Percentiles rank a stretch among this genome's conserved stretches.
Conservation (phyloP, 2,329 filamentous ascomycete species). For the Apiospora saccharicola region DNA sequence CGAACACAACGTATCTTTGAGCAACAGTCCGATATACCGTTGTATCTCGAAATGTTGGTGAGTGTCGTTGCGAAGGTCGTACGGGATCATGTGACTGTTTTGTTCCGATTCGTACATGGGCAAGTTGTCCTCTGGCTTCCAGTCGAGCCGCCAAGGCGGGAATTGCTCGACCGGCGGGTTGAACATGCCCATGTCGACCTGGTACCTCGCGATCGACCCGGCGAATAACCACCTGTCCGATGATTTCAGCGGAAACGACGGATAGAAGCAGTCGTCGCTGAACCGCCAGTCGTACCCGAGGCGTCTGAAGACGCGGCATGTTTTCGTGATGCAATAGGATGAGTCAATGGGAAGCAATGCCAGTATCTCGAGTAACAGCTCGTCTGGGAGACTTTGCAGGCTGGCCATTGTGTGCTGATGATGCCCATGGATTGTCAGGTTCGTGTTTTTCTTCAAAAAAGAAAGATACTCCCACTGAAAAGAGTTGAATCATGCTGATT, state of each 20-base stretch:
- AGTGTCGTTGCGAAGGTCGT: background rate
- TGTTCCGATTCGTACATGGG: background rate
- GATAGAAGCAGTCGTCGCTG: background rate
- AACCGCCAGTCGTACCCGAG: background rate
- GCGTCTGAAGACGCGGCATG: background rate
- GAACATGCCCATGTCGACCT: background rate
- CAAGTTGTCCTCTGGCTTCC: background rate
- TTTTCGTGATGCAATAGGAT: background rate
- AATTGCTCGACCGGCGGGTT: background rate
- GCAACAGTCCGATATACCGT: background rate
- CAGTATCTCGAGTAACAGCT: background rate
- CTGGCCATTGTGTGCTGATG: background rate
- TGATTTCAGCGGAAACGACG: rapidly evolving
- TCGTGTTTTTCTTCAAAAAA: background rate
- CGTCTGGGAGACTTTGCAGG: background rate
- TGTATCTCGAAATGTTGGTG: rapidly evolving
- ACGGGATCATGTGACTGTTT: background rate
- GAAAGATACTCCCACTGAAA: too few species aligned
- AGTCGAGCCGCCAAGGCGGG: background rate
- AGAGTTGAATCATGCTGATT: too few species aligned
- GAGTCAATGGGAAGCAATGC: background rate
- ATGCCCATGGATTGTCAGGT: background rate
- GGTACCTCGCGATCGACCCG: background rate
- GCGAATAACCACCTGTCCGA: rapidly evolving
- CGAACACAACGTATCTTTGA: background rate